Conservation (phyloP, 192 early-diverging fungal genomes). For the Rhizoclosmatium globosum region DNA sequence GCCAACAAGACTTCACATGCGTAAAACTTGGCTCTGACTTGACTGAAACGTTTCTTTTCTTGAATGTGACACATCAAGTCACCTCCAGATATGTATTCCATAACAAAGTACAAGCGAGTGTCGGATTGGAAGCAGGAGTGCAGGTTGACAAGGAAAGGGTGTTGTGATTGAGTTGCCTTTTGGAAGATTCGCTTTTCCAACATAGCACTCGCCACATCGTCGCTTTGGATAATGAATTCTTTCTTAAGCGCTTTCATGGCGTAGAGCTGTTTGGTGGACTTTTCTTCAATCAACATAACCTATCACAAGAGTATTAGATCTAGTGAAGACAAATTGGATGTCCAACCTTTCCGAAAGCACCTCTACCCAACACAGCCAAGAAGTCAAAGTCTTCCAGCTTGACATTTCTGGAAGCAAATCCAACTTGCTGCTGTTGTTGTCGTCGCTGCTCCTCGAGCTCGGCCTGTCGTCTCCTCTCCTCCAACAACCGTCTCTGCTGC, state of each 20-base stretch:
- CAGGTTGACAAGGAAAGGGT: slow-evolving; percentile 94
- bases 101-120: slow-evolving; percentile 94
- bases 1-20: slow-evolving; percentile 94
- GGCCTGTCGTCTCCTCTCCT: slow-evolving; percentile 61
- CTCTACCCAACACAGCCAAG: slow-evolving; percentile 91
- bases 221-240: slow-evolving; percentile 96
- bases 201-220: slow-evolving; percentile 83
- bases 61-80: slow-evolving; percentile 99
- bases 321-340: not conserved
- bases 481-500: slow-evolving; percentile 55
- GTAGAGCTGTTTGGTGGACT: slow-evolving; percentile 76
- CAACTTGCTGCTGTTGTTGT: too few species aligned
- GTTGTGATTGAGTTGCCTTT: slow-evolving; percentile 84
- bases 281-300: slow-evolving; percentile 96
- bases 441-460: slow-evolving; percentile 25
- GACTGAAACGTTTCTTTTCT: slow-evolving; percentile 82
- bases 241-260: slow-evolving; percentile 98
- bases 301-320: not conserved
- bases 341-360: slow-evolving; percentile 92
- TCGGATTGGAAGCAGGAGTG: slow-evolving; percentile 97
- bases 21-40: slow-evolving; percentile 94
- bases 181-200: slow-evolving; percentile 92
- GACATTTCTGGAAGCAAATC: slow-evolving; percentile 14
- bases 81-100: slow-evolving; percentile 97
- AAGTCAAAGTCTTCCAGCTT: slow-evolving; percentile 62